Evolutionary conservation across 768 basidiomycete genomes (phyloP).

Genomic region (Russula emetica): DNA sequence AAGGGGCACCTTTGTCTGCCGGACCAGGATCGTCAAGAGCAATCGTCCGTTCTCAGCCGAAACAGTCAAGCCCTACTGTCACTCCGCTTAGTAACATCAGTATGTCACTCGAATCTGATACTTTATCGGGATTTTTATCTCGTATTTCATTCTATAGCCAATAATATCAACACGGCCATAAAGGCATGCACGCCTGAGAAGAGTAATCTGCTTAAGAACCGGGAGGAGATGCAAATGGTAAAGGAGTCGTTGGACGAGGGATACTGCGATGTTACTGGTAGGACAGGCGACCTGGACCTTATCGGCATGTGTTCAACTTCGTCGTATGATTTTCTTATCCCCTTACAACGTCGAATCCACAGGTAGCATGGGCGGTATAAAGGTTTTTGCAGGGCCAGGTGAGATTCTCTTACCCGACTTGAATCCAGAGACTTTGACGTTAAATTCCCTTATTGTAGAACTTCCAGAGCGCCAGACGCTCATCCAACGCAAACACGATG

Average conservation of each 20-base stretch:
- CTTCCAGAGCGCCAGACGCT: constrained; percentile 49
- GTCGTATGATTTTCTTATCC: neutral
- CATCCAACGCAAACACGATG: constrained; percentile 49
- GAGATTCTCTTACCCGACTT: neutral
- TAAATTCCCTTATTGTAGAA: constrained; percentile 41
- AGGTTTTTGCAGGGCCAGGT: constrained; percentile 19
- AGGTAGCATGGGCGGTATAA: constrained; percentile 14
- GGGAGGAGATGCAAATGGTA: constrained; percentile 64
- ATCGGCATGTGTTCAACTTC: constrained; percentile 45
- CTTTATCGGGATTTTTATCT: neutral
- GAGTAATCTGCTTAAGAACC: constrained; percentile 55
- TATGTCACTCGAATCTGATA: constrained; percentile 25
- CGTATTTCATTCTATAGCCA: constrained; percentile 14
- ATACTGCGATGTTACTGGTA: constrained; percentile 75
- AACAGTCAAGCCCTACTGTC: constrained; percentile 29
- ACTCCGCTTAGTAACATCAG: constrained; percentile 45
- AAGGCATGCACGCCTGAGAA: constrained; percentile 73
- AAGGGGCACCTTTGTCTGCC: neutral
- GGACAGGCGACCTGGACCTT: constrained; percentile 52
- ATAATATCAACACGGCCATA: constrained; percentile 46
- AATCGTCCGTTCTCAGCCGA: constrained; percentile 22
- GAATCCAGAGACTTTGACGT: neutral
- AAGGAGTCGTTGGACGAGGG: constrained; percentile 75
- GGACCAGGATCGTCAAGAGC: constrained; percentile 17
- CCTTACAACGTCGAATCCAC: neutral